Evolutionary conservation across 371 early-diverging fungal genomes (phyloP).

Genomic region (Syncephalastrum monosporum): DNA sequence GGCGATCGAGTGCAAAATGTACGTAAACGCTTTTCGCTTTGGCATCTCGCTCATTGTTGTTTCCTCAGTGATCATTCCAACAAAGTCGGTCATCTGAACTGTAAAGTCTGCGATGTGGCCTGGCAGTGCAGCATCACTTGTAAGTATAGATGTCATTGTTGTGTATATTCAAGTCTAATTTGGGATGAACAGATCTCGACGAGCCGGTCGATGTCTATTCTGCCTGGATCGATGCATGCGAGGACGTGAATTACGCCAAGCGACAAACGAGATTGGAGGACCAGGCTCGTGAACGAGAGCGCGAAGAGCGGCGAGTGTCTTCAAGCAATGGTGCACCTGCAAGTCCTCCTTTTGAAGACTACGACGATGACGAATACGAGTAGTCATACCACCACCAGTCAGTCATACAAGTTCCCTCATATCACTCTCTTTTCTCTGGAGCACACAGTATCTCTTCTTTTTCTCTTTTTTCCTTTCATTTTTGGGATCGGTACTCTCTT

Average conservation of each 20-base stretch:
- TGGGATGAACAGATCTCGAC: conserved; percentile 51
- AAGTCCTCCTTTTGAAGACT: conserved; percentile 2
- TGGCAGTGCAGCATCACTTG: conserved; percentile 70
- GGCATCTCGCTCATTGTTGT: background rate
- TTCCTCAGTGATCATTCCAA: conserved; percentile 41
- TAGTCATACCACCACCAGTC: too few relatives aligned
- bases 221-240: conserved; percentile 86
- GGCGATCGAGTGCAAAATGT: conserved; percentile 77
- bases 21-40: conserved; percentile 16
- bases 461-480: too few relatives aligned
- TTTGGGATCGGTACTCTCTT: too few relatives aligned
- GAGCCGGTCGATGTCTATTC: conserved; percentile 85
- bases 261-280: conserved; percentile 10
- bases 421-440: too few relatives aligned
- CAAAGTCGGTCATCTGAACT: conserved; percentile 66
- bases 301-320: conserved; percentile 9
- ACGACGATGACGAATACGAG: background rate
- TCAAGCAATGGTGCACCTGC: too few relatives aligned
- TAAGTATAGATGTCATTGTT: conserved; percentile 27
- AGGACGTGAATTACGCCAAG: conserved; percentile 58
- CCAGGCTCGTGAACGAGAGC: conserved; percentile 19
- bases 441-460: too few relatives aligned
- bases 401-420: too few relatives aligned
- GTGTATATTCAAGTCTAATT: conserved; percentile 1
- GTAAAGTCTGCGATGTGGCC: conserved; percentile 73